Percentiles rank a stretch among this genome's conserved stretches.
phyloP scores from a whole-genome alignment of 257 asterid genomes.

The Solanum tarijense region DNA sequence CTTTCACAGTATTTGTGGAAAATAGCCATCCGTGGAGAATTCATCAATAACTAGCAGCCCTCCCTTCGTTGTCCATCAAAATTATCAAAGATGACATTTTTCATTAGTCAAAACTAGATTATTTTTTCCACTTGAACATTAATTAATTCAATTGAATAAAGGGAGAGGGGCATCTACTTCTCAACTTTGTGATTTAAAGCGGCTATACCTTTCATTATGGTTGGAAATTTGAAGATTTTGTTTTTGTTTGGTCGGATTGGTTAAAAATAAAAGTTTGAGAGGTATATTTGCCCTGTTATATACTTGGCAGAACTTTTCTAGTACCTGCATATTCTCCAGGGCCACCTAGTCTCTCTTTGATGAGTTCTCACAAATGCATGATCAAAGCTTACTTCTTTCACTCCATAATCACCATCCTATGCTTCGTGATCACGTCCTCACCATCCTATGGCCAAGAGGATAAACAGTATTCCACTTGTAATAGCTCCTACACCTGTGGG shows the following conservation, averaged over 20 bases:
- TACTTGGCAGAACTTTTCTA: too few relatives aligned
- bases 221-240: too few relatives aligned
- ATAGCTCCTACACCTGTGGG: conserved; percentile 4
- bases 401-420: not conserved
- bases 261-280: too few relatives aligned
- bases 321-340: not conserved
- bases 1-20: not conserved
- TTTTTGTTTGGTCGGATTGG: too few relatives aligned
- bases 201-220: rapidly evolving
- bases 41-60: not conserved
- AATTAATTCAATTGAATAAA: not conserved
- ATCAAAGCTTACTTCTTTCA: not conserved
- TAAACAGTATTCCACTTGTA: not conserved
- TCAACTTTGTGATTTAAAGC: too few relatives aligned
- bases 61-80: not conserved
- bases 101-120: not conserved
- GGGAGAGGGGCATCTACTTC: too few relatives aligned
- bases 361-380: not conserved
- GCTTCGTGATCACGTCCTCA: not conserved
- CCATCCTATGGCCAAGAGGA: not conserved
- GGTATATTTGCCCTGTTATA: too few relatives aligned
- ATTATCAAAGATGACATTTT: not conserved
- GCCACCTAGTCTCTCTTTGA: not conserved
- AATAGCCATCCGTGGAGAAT: not conserved
- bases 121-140: not conserved